These are phyloP conservation scores for Entomortierella chlamydospora DNA, from an alignment of 192 early-diverging fungal genomes.

Conservation along the genomic window DNA sequence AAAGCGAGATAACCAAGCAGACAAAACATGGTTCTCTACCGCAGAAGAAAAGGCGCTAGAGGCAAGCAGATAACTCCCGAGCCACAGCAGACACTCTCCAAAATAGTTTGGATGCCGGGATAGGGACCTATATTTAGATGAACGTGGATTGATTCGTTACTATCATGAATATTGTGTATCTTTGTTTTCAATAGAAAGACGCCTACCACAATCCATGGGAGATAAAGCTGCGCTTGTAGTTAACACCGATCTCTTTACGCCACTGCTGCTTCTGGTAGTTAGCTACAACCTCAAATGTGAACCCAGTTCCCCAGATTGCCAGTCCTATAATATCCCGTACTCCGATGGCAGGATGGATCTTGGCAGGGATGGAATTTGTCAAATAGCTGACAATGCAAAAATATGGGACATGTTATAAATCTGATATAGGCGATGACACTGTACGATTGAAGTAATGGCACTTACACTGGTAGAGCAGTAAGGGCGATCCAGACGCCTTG, in stretches of 20 bases:
- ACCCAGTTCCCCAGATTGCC: constrained; percentile 37
- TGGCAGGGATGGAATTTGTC: constrained; percentile 43
- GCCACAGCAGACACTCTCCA: constrained; percentile 54
- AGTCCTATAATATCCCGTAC: constrained; percentile 38
- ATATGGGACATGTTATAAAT: neutral
- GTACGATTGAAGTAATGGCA: neutral
- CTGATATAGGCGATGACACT: neutral
- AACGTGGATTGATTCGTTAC: neutral
- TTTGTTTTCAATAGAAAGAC: neutral
- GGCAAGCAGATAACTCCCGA: constrained; percentile 28
- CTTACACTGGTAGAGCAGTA: constrained; percentile 52
- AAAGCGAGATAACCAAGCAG: constrained; percentile 27
- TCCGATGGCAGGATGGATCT: constrained; percentile 38
- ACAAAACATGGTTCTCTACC: constrained; percentile 8
- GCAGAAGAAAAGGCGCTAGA: constrained; percentile 21
- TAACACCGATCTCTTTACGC: constrained; percentile 38
- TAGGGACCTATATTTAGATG: constrained; percentile 26
- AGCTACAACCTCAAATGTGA: constrained; percentile 33
- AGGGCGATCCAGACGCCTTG: constrained; percentile 49
- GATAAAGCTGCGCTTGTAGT: constrained; percentile 54
- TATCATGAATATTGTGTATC: neutral
- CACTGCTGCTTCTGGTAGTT: constrained; percentile 50
- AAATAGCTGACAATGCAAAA: constrained; percentile 12
- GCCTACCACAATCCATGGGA: constrained; percentile 37
- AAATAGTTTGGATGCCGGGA: constrained; percentile 58